Evolutionary conservation across 345 rosid species (phyloP), one percentile per base, ranked within the genome.

Genomic region (Acer negundo): DNA sequence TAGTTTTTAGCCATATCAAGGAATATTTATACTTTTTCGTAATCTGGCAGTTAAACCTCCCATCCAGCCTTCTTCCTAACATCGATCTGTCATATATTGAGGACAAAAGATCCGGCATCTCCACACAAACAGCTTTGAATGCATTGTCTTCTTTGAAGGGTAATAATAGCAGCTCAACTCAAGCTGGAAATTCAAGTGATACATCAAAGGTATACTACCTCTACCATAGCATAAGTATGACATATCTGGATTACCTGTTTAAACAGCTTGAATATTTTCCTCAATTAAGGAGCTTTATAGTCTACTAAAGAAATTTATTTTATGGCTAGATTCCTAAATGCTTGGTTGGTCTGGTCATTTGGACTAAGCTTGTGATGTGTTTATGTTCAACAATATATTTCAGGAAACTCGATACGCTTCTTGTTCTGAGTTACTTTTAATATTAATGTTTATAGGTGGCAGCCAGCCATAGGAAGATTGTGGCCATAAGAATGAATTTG

Each of bases 1-100:
- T 70, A 20, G 49, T 7, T n/a, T 49, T 76, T 63, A 49, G 71
- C 62, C 62, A 65, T 53, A 4, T 59, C 38, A 58, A 31, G 67
- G 19, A 35, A n/a, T 40, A 24, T 66, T 61, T 71, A 28, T 82
- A 20, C 49, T 65, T 19, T 77, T 31, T 80, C 73, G 73, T 69
- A 74, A 78, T 73, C 73, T 85, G 71, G 61, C 89, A 97, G 99
- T 86, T 90, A 38, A 94, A 82, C 83, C 83, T 89, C 69, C 84
- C 94, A 31, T 76, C 92, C 77, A 80, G 81, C 64, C 79, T 91
- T 82, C 86, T 88, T 82, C 88, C 89, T 35, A 44, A 78, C 15
- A 40, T 62, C 13, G 93, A 94, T 84, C 64, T 85, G 51, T 56
- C 82, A 6, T 81, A 88, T 72, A 67, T 82, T 56, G 90, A 91